Evolutionary conservation across 805 yeast species (phyloP), one percentile per base, ranked within the genome.

Genomic region (Candida morakotiae): DNA sequence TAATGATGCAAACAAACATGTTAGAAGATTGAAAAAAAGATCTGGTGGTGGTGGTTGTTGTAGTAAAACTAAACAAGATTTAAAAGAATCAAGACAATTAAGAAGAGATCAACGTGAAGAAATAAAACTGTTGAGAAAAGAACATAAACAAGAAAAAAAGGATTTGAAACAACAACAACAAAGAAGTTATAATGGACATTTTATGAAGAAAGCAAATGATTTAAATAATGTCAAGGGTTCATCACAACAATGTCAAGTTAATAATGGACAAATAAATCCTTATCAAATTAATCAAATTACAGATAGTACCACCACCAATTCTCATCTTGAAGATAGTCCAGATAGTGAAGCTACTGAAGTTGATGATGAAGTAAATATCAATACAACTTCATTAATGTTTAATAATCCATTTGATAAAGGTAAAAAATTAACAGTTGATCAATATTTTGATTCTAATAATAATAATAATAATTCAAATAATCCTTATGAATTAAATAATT

Each of bases 1-100:
- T 41, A 52, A 58, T 14, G 60, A 63, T 21, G 72, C 69, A 16
- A 60, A 61, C 44, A 50, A 55, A 37, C 64, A 56, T 37, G 45
- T 57, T 5, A 49, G 48, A 38, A 6, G 5, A 4, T 16, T 19
- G 20, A 18, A 21, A n/a, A 25, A 31, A n/a, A 21, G 9, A 9
- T 9, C 7, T 7, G 9, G 9, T 7, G 9, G 7, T 21, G 7
- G 9, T 7, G 23, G 9, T 21, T 21, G 23, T 21, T 21, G 23
- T 21, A 25, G 35, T 26, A 37, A 39, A 21, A 13, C n/a, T 4
- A 27, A 27, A 27, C 17, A 36, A 18, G 13, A 31, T 21, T 11
- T 30, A 27, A 27, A 27, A 10, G 29, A 27, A 10, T 6, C 17
- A 10, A 27, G 36, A 28, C 40, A 20, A 28, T n/a, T 18, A 14